Conservation (phyloP, 257 asterid species). For the Solanum dulcamara region DNA sequence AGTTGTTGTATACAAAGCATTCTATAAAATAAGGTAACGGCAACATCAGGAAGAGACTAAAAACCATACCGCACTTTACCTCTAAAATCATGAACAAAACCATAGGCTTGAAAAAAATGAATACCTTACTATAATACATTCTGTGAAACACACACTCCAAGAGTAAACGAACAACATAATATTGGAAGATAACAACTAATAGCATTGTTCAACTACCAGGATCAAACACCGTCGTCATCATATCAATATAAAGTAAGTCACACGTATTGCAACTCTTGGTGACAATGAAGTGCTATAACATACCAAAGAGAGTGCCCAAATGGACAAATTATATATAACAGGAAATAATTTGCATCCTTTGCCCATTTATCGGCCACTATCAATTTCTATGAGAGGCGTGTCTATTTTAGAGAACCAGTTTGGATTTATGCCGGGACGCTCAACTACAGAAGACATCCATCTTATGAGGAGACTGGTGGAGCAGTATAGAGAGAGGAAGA, state of each 20-base stretch:
- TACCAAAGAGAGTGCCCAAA: neutral
- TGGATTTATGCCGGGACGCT: no score
- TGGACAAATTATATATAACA: neutral
- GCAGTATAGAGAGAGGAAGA: no score
- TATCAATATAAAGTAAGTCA: neutral
- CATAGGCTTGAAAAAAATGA: neutral
- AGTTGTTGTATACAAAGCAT: neutral
- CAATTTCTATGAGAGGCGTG: neutral
- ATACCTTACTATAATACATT: neutral
- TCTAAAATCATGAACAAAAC: neutral
- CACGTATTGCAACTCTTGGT: neutral
- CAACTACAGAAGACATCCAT: no score
- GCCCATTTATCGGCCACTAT: no score
- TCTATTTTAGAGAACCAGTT: neutral
- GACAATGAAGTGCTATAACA: neutral
- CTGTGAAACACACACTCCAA: neutral
- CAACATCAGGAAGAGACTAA: neutral
- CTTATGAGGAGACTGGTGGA: no score
- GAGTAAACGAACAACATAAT: neutral
- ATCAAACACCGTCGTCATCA: neutral
- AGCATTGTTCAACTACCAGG: neutral
- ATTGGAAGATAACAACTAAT: neutral
- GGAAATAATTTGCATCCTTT: neutral
- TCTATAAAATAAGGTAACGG: neutral
- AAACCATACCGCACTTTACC: neutral